These are phyloP conservation scores for Artemisia annua DNA, from an alignment of 129 eudicot genomes.

Conservation along the genomic window DNA sequence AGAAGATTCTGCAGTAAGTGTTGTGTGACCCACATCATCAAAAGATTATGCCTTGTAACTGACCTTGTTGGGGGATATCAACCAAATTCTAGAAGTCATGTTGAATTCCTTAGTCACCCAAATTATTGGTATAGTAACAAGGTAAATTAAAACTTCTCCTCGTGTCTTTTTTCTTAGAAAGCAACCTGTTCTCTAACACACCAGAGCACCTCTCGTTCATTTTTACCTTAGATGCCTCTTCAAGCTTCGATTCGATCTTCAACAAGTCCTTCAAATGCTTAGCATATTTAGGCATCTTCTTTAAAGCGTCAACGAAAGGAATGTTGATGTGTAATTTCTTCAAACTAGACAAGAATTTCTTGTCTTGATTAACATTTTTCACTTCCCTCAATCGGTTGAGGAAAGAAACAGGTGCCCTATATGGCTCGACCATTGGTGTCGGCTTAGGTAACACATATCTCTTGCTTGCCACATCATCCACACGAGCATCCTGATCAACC, in stretches of 20 bases:
- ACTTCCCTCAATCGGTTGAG: background rate
- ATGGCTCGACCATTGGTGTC: background rate
- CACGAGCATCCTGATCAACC: background rate
- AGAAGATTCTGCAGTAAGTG: no score
- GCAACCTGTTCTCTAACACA: no score
- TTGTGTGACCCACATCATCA: no score
- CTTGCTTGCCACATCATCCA: background rate
- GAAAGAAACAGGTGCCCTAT: background rate
- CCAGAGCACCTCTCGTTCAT: background rate
- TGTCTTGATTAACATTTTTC: background rate
- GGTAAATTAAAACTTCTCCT: no score
- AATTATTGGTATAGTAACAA: no score
- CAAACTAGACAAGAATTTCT: no score
- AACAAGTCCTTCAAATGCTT: background rate
- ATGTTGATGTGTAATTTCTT: background rate
- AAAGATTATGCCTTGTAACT: no score
- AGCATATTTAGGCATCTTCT: background rate
- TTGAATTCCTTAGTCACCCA: no score
- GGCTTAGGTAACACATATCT: background rate
- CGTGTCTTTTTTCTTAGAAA: no score
- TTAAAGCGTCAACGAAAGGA: background rate
- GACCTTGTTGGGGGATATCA: no score
- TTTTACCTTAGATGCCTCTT: background rate
- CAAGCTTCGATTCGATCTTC: background rate
- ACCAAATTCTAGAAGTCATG: no score